Conservation (phyloP, 2,329 filamentous ascomycete species). For the Cladophialophora immunda region DNA sequence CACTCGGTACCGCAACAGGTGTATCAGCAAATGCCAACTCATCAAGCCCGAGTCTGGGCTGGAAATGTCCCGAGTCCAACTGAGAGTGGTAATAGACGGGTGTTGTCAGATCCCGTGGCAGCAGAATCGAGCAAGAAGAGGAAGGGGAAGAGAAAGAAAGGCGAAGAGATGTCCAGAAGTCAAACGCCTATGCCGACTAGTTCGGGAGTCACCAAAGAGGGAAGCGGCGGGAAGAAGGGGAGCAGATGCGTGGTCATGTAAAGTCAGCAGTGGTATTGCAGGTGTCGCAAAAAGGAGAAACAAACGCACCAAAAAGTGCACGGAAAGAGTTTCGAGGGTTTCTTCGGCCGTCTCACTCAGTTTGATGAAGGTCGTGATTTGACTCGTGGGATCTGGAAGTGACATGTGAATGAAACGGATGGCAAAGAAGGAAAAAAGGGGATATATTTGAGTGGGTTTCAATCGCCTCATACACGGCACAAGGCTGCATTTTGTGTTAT, state of each 20-base stretch:
- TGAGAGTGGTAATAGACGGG: constrained; percentile 4
- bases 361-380: neutral
- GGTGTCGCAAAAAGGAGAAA: neutral
- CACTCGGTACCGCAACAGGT: constrained; percentile 16
- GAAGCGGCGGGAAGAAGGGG: constrained; percentile 25
- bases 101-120: constrained; percentile 14
- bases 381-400: neutral
- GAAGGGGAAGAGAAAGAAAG: constrained; percentile 28
- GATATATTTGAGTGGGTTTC: neutral
- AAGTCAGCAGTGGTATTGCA: neutral
- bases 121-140: constrained; percentile 25
- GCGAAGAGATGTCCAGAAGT: constrained; percentile 18
- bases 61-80: constrained; percentile 16
- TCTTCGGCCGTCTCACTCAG: neutral
- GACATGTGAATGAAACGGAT: neutral
- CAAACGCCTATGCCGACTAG: constrained; percentile 26
- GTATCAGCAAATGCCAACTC: constrained; percentile 15
- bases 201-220: constrained; percentile 5
- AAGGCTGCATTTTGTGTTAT: neutral
- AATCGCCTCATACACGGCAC: neutral
- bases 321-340: neutral
- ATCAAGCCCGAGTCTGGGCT: constrained; percentile 18
- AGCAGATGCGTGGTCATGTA: constrained; percentile 39
- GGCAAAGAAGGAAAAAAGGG: neutral
- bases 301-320: neutral